phyloP scores from a whole-genome alignment of 164 flowering plant genomes.

The Tetrastigma voinierianum region DNA sequence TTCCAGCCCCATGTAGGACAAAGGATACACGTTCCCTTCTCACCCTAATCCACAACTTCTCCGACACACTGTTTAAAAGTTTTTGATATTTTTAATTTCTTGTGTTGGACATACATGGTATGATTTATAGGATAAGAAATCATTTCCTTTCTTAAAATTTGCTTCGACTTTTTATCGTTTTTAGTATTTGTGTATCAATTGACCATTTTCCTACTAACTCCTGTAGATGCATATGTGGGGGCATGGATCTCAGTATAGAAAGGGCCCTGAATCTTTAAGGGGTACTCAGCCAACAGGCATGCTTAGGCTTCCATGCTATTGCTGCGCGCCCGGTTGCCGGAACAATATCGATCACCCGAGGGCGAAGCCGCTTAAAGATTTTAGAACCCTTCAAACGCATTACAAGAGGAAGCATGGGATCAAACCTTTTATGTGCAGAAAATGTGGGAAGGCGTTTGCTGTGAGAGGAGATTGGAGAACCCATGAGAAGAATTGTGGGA shows the following conservation, averaged over 20 bases:
- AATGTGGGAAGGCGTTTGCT: constrained; percentile 85
- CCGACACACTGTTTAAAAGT: too few relatives aligned
- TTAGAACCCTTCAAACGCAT: constrained; percentile 87
- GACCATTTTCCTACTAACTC: not conserved
- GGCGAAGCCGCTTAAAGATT: constrained; percentile 79
- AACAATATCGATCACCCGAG: constrained; percentile 90
- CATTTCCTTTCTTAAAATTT: too few relatives aligned
- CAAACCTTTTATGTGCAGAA: constrained; percentile 83
- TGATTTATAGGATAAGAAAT: too few relatives aligned
- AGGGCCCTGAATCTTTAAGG: constrained; percentile 80
- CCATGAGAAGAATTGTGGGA: constrained; percentile 94
- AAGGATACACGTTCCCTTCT: too few relatives aligned
- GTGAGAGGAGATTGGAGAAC: constrained; percentile 92
- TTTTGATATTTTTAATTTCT: too few relatives aligned
- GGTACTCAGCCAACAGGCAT: constrained; percentile 87
- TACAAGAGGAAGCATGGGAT: constrained; percentile 92
- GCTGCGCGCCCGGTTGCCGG: constrained; percentile 80
- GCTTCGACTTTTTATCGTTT: not conserved
- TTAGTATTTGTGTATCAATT: not conserved
- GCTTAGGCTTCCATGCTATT: constrained; percentile 88
- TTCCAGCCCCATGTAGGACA: too few relatives aligned
- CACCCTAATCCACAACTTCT: too few relatives aligned
- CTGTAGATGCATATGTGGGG: constrained; percentile 97
- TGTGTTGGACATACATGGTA: too few relatives aligned
- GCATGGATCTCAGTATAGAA: constrained; percentile 88